Percentiles rank a stretch among this genome's conserved stretches.
phyloP scores from a whole-genome alignment of 495 filamentous ascomycete species.

The Aspergillus cavernicola region DNA sequence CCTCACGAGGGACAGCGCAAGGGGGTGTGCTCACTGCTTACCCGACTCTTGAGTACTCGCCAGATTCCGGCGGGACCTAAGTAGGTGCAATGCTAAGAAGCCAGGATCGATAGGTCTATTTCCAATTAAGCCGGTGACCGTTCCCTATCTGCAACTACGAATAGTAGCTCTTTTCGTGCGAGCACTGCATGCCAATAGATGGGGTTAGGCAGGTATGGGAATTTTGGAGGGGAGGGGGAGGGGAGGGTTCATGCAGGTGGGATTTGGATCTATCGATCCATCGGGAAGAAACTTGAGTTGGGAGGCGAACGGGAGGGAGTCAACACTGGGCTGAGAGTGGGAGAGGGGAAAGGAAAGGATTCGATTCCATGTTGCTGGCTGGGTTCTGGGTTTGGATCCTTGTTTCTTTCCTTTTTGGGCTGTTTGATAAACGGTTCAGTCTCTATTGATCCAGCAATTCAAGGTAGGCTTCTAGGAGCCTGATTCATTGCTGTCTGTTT shows the following conservation, averaged over 20 bases:
- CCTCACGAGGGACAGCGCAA: too few relatives aligned
- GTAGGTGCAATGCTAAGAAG: background rate
- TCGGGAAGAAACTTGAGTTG: too few relatives aligned
- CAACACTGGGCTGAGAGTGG: too few relatives aligned
- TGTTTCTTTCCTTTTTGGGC: too few relatives aligned
- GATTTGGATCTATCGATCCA: too few relatives aligned
- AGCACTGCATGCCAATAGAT: background rate
- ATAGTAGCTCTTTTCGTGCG: background rate
- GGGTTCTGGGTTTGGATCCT: background rate
- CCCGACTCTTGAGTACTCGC: too few relatives aligned
- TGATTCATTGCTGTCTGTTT: too few relatives aligned
- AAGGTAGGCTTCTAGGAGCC: too few relatives aligned
- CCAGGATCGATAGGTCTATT: conserved; percentile 21
- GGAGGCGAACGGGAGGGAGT: background rate
- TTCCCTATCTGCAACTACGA: background rate
- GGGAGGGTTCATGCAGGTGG: background rate
- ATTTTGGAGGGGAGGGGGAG: background rate
- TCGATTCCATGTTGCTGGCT: background rate
- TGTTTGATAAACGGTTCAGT: too few relatives aligned
- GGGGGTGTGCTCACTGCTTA: too few relatives aligned
- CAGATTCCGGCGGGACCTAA: too few relatives aligned
- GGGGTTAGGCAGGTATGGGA: conserved; percentile 15
- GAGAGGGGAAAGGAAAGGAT: background rate
- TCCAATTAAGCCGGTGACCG: conserved; percentile 14
- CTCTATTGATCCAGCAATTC: too few relatives aligned